Percentiles rank a stretch among this genome's conserved stretches.
Conservation (phyloP, 495 filamentous ascomycete species). For the Oidiodendron maius region DNA sequence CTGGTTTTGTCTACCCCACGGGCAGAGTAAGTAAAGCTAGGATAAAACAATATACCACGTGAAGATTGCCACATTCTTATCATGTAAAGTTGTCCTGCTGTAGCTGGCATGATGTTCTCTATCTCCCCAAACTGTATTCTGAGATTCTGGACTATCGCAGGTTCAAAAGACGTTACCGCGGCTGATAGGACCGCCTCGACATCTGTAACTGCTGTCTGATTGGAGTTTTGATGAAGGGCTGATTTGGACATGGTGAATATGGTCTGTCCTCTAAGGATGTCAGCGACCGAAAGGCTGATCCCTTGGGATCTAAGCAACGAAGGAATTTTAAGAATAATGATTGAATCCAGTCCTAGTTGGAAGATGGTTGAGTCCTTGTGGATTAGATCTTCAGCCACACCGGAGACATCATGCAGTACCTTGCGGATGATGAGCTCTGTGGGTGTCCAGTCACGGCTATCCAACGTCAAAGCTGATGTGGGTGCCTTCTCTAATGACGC, state of each 20-base stretch:
- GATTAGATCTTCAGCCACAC: constrained; percentile 54
- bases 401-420: constrained; percentile 59
- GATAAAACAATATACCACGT: constrained; percentile 45
- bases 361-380: constrained; percentile 64
- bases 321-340: constrained; percentile 74
- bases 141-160: neutral
- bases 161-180: constrained; percentile 27
- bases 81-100: constrained; percentile 57
- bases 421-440: constrained; percentile 49
- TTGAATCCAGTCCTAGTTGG: constrained; percentile 83
- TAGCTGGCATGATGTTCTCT: constrained; percentile 46
- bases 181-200: constrained; percentile 23
- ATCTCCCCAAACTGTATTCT: constrained; percentile 30
- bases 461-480: neutral
- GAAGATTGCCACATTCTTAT: constrained; percentile 51
- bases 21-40: constrained; percentile 45
- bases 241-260: constrained; percentile 48
- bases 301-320: constrained; percentile 55
- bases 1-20: constrained; percentile 27
- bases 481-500: neutral
- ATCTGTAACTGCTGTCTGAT: constrained; percentile 15
- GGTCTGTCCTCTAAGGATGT: constrained; percentile 59
- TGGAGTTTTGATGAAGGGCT: constrained; percentile 6
- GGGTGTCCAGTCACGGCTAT: constrained; percentile 30
- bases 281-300: constrained; percentile 53